Conservation (phyloP, 2,329 filamentous ascomycete genomes). For the Aspergillus luchuensis region DNA sequence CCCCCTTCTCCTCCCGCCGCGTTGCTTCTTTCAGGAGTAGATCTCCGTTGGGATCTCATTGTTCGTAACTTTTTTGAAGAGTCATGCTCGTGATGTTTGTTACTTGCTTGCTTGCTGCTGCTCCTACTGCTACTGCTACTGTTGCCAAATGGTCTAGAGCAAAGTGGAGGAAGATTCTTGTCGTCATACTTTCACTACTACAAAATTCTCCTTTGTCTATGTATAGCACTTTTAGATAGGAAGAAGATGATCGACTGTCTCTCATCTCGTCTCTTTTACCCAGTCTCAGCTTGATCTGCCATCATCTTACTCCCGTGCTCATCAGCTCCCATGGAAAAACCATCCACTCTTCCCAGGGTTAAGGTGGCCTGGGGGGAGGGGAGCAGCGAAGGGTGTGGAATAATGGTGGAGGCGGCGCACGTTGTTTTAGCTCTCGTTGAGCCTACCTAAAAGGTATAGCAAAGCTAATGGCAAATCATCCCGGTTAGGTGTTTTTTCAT, state of each 20-base stretch:
- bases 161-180: not conserved
- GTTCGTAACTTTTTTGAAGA: not conserved
- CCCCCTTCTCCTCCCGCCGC: not conserved
- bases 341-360: not conserved
- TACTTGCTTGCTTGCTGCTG: too few species aligned
- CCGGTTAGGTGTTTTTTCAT: not conserved
- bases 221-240: not conserved
- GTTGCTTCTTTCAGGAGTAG: not conserved
- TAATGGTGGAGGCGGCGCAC: constrained; percentile 12
- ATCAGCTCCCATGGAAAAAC: not conserved
- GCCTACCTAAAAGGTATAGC: constrained; percentile 19
- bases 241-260: not conserved
- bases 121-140: too few species aligned
- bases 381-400: not conserved
- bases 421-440: constrained; percentile 26
- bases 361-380: constrained; percentile 2
- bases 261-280: not conserved
- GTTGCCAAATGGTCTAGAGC: not conserved
- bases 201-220: not conserved
- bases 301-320: not conserved
- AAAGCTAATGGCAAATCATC: constrained; percentile 20
- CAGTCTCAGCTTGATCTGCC: not conserved
- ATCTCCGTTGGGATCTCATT: not conserved
- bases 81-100: too few species aligned
- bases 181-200: too few species aligned